Evolutionary conservation across 2,329 filamentous ascomycete genomes (phyloP).

Genomic region (Fusarium vanettenii): DNA sequence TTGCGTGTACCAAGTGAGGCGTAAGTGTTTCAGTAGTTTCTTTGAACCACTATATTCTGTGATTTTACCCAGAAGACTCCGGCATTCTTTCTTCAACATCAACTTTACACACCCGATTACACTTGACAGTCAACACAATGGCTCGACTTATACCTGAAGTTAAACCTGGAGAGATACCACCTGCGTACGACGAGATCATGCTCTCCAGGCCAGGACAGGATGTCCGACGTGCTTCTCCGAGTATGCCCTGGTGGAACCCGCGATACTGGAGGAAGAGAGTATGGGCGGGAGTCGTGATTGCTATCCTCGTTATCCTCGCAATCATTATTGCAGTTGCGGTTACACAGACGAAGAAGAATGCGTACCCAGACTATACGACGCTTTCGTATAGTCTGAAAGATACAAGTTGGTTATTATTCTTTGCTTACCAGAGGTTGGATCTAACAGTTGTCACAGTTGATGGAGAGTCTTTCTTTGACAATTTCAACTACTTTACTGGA

Average conservation of each 20-base stretch:
- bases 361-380: conserved; percentile 61
- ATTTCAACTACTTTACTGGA: conserved; percentile 64
- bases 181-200: conserved; percentile 45
- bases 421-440: neutral
- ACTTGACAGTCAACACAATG: conserved; percentile 16
- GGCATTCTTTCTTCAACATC: conserved; percentile 4
- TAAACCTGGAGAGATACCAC: conserved; percentile 41
- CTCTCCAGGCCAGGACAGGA: conserved; percentile 31
- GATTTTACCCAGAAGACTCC: neutral
- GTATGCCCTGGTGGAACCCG: conserved; percentile 58
- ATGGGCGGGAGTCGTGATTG: conserved; percentile 57
- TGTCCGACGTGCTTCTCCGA: conserved; percentile 38
- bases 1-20: conserved; percentile 6
- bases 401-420: conserved; percentile 55
- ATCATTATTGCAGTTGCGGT: conserved; percentile 61
- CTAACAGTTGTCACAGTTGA: conserved; percentile 52
- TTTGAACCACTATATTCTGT: neutral
- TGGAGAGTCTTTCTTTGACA: conserved; percentile 64
- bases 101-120: neutral
- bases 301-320: conserved; percentile 58
- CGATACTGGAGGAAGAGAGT: conserved; percentile 64
- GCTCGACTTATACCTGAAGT: conserved; percentile 9
- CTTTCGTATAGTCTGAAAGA: conserved; percentile 61
- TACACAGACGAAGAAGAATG: conserved; percentile 51
- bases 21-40: neutral